phyloP scores from a whole-genome alignment of 306 rosid genomes.

The Lupinus albus region DNA sequence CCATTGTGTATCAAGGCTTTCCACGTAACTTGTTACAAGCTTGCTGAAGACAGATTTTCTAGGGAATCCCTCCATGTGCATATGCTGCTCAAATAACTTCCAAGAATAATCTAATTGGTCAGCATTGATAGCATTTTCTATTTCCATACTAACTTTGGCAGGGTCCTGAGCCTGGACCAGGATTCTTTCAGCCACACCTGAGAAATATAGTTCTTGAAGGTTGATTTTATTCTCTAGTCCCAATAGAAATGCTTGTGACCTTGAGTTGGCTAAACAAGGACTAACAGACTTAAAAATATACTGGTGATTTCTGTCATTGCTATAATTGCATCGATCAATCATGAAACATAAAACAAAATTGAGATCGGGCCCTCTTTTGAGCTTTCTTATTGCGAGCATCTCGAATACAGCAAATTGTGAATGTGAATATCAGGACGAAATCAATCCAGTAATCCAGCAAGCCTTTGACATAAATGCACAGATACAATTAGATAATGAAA shows the following conservation, averaged over 20 bases:
- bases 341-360: constrained; percentile 35
- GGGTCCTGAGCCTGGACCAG: constrained; percentile 83
- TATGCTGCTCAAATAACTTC: constrained; percentile 75
- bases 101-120: constrained; percentile 63
- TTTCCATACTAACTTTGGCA: constrained; percentile 60
- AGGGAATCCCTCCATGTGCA: constrained; percentile 81
- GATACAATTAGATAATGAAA: too few species aligned
- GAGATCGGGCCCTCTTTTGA: constrained; percentile 38
- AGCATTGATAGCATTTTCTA: constrained; percentile 57
- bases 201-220: constrained; percentile 40
- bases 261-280: constrained; percentile 42
- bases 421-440: background rate
- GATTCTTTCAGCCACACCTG: constrained; percentile 57
- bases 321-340: constrained; percentile 39
- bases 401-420: constrained; percentile 22
- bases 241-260: constrained; percentile 25
- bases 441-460: background rate
- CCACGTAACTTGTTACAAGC: constrained; percentile 57
- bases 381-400: constrained; percentile 46
- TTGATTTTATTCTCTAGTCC: constrained; percentile 36
- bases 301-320: constrained; percentile 24
- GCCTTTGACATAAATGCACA: too few species aligned
- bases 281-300: constrained; percentile 38
- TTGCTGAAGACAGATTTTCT: constrained; percentile 69
- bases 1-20: constrained; percentile 63